Evolutionary conservation across 1,284 basidiomycete species (phyloP).

Genomic region (Ceratobasidium sp.): DNA sequence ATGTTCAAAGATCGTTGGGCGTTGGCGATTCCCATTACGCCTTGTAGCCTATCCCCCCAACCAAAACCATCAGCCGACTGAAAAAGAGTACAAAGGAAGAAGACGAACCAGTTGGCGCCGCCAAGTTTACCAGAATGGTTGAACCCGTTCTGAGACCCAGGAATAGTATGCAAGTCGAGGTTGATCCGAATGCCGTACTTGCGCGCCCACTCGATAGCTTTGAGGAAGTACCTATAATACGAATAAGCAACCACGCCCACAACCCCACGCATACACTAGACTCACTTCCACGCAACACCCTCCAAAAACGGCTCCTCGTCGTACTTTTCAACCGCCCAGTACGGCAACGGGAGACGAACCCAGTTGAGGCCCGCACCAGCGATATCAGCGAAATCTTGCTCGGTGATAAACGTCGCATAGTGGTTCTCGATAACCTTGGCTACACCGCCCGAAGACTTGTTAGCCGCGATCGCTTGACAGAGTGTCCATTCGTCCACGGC

Average conservation of each 20-base stretch:
- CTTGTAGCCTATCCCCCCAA: conserved; percentile 61
- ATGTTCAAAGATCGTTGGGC: conserved; percentile 90
- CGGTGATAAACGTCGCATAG: conserved; percentile 63
- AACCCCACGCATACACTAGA: conserved; percentile 54
- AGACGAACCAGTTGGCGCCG: conserved; percentile 53
- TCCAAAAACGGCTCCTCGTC: conserved; percentile 64
- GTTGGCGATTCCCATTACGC: conserved; percentile 73
- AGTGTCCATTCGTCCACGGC: conserved; percentile 67
- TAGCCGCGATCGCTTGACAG: conserved; percentile 58
- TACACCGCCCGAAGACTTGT: conserved; percentile 52
- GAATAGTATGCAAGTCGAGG: conserved; percentile 66
- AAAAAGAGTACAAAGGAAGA: conserved; percentile 44
- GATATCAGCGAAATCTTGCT: conserved; percentile 68
- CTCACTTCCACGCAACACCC: conserved; percentile 49
- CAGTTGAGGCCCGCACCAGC: conserved; percentile 67
- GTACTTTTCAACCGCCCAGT: conserved; percentile 65
- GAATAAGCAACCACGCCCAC: conserved; percentile 52
- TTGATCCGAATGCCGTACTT: conserved; percentile 70
- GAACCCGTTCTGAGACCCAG: conserved; percentile 65
- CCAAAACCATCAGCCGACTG: not conserved
- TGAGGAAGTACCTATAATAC: conserved; percentile 57
- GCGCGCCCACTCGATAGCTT: conserved; percentile 64
- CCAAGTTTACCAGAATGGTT: conserved; percentile 64
- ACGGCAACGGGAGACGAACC: conserved; percentile 65
- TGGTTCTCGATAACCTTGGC: conserved; percentile 61